Conservation (phyloP, 129 eudicot species). For the Mikania micrantha region DNA sequence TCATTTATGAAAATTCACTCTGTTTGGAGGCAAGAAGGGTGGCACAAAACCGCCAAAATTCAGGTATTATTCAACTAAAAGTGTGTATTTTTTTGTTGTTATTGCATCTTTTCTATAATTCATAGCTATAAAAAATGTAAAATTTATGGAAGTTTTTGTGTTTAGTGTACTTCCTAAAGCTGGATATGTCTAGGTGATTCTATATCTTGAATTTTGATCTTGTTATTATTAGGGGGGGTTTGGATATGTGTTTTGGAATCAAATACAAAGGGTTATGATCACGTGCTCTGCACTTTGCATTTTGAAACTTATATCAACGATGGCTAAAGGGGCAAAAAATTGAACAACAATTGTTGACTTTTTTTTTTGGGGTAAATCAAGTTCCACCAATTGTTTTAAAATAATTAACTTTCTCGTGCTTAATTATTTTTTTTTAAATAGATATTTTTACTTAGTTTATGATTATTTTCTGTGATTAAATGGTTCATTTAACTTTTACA, state of each 20-base stretch:
- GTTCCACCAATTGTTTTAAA: too few species aligned
- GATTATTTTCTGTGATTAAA: too few species aligned
- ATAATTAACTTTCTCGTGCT: too few species aligned
- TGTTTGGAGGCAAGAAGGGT: slow-evolving; percentile 13
- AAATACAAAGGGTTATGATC: too few species aligned
- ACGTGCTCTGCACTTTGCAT: too few species aligned
- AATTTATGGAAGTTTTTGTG: background rate
- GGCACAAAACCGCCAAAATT: background rate
- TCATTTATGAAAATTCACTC: background rate
- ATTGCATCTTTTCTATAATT: background rate
- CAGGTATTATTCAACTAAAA: slow-evolving; percentile 8
- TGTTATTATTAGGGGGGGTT: background rate
- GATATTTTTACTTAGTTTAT: too few species aligned
- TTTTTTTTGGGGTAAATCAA: too few species aligned
- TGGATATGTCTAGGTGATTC: background rate
- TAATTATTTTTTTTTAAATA: too few species aligned
- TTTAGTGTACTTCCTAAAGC: background rate
- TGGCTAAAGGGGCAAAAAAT: too few species aligned
- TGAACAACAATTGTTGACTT: too few species aligned
- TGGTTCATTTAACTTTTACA: too few species aligned
- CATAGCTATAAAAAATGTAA: background rate
- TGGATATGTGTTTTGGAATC: background rate
- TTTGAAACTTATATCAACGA: too few species aligned
- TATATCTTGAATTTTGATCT: background rate
- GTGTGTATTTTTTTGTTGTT: background rate